These are phyloP conservation scores for Diaporthe helianthi DNA, from an alignment of 2,329 filamentous ascomycete genomes.

Conservation along the genomic window DNA sequence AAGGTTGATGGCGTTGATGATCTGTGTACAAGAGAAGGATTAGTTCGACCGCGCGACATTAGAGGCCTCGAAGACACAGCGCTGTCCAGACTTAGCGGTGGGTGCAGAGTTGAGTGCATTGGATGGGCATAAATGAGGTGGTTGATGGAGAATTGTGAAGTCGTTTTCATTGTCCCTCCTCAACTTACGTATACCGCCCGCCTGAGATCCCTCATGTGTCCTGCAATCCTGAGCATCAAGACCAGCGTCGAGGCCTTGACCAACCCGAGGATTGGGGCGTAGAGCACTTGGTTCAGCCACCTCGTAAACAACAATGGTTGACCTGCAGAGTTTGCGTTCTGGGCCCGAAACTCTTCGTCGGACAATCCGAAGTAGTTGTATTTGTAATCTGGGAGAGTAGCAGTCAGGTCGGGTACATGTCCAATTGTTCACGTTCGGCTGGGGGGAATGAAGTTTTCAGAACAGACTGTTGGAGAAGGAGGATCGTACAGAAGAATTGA, in stretches of 20 bases:
- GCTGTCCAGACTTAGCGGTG: background rate
- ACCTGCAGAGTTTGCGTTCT: too few species aligned
- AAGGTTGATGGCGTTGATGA: slow-evolving; percentile 6
- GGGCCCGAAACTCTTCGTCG: too few species aligned
- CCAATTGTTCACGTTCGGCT: too few species aligned
- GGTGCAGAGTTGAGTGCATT: too few species aligned
- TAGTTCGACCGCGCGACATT: background rate
- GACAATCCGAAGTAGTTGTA: background rate
- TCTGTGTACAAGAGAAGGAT: background rate
- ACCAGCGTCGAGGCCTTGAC: slow-evolving; percentile 5
- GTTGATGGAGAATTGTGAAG: too few species aligned
- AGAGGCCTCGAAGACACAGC: background rate
- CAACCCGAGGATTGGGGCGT: background rate
- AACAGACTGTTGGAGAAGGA: fast-evolving
- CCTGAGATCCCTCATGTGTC: background rate
- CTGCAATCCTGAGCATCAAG: slow-evolving; percentile 4
- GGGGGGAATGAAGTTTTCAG: background rate
- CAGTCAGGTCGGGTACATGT: background rate
- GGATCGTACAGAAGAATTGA: background rate
- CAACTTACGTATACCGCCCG: background rate
- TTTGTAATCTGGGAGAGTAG: background rate
- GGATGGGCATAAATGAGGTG: too few species aligned
- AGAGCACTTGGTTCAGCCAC: background rate
- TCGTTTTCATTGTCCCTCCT: too few species aligned
- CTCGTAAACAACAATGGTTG: background rate